Evolutionary conservation across 2,329 filamentous ascomycete species (phyloP), one percentile per base, ranked within the genome.

Genomic region (Diplodia scrobiculata): DNA sequence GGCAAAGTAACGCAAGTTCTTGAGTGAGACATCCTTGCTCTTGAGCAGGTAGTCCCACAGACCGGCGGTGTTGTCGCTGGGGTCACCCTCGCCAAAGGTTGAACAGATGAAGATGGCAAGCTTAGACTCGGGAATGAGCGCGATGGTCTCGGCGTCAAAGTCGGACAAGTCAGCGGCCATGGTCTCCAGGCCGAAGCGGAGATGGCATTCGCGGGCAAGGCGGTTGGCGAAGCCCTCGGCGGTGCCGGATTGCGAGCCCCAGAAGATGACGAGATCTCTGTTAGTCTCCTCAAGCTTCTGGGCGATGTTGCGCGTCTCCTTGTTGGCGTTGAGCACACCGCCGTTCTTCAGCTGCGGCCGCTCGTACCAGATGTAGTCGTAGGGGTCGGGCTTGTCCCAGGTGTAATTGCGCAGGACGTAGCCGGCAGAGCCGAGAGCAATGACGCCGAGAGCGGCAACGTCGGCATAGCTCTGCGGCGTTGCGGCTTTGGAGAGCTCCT

Each of bases 301-400:
- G 0, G 79, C 79, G 67, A 85, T 79, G 68, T 84, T 79, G 51
- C 81, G 77, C 0, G 81, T 83, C 41, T 76, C 75, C 63, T 75
- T 75, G 11, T 69, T 68, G 53, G 66, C 68, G 53, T 53, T 70
- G 34, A 69, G 69, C n/a, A 65, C 10, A 32, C 32, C 69, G 38
- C 74, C 74, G 60, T 76, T 71, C 48, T 74, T 74, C 63, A 80
- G 68, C 68, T 83, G 83, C 17, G 83, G 83, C 45, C 78, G 77
- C 69, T 84, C 79, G 60, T 79, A 86, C 71, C 77, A 81, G 27
- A 84, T 73, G 69, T 83, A 74, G 45, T 78, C 70, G 66, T 83
- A 79, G 5, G 83, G 83, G 68, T 85, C 82, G 9, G 82, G 79
- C 50, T 76, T 80, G 63, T 84, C 81, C 81, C 82, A 84, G 14